Evolutionary conservation across 106 monocot genomes (phyloP).

Genomic region (Platanthera zijinensis): DNA sequence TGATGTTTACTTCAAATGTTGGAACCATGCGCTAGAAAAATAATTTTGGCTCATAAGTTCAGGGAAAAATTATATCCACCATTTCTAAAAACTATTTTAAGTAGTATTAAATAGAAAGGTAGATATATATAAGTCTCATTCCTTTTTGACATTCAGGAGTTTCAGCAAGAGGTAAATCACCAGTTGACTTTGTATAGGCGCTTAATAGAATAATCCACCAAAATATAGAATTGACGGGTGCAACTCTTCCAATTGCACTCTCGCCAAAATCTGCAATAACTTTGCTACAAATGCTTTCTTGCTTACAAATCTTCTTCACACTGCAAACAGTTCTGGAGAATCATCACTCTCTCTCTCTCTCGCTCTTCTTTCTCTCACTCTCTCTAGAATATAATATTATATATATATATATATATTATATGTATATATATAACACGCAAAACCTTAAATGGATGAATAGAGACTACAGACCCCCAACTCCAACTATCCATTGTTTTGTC

Average conservation of each 20-base stretch:
- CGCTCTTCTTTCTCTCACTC: too few relatives aligned
- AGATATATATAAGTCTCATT: conserved; percentile 40
- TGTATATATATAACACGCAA: too few relatives aligned
- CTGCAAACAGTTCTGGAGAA: too few relatives aligned
- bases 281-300: too few relatives aligned
- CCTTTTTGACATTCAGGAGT: conserved; percentile 72
- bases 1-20: not conserved
- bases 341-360: too few relatives aligned
- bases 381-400: too few relatives aligned
- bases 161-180: conserved; percentile 61
- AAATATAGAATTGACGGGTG: conserved; percentile 85
- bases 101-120: not conserved
- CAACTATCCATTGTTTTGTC: too few relatives aligned
- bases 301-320: too few relatives aligned
- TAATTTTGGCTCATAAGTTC: not conserved
- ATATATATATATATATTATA: too few relatives aligned
- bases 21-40: not conserved
- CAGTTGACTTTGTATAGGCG: conserved; percentile 83
- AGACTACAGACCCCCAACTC: too few relatives aligned
- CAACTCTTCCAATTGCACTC: conserved; percentile 89
- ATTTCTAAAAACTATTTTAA: not conserved
- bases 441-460: too few relatives aligned
- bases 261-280: conserved; percentile 83
- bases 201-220: conserved; percentile 93
- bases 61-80: not conserved